These are phyloP conservation scores for Ophiostoma himal-ulmi DNA, from an alignment of 2,329 filamentous ascomycete species.

Conservation along the genomic window DNA sequence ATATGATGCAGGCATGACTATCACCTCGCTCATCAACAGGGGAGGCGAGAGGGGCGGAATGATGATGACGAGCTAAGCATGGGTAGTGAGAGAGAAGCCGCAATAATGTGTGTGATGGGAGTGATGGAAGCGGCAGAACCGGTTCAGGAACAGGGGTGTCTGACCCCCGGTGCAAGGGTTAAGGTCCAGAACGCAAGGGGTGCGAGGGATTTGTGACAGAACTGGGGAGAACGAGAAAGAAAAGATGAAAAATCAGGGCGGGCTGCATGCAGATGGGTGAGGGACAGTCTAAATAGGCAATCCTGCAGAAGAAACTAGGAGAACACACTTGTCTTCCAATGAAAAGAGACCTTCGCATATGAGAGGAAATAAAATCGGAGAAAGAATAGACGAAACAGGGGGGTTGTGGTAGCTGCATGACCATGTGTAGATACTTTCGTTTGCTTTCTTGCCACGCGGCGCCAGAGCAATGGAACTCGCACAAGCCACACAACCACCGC, in stretches of 20 bases:
- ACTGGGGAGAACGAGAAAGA: constrained; percentile 2
- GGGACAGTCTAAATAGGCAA: not conserved
- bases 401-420: constrained; percentile 1
- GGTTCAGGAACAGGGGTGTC: not conserved
- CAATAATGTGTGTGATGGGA: constrained; percentile 9
- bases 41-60: constrained; percentile 17
- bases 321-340: constrained; percentile 12
- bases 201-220: not conserved
- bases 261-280: not conserved
- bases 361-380: constrained; percentile 12
- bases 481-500: not conserved
- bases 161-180: constrained; percentile 16
- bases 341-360: not conserved
- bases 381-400: constrained; percentile 4
- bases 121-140: constrained; percentile 8
- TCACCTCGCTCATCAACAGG: not conserved
- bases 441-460: not conserved
- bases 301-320: not conserved
- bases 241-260: not conserved
- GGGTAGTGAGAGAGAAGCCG: constrained; percentile 11
- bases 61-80: constrained; percentile 16
- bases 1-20: not conserved
- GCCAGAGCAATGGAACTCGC: not conserved
- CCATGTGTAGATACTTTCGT: constrained; percentile 13
- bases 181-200: constrained; percentile 15